Conservation (phyloP, 345 rosid genomes). For the Tarenaya hassleriana region DNA sequence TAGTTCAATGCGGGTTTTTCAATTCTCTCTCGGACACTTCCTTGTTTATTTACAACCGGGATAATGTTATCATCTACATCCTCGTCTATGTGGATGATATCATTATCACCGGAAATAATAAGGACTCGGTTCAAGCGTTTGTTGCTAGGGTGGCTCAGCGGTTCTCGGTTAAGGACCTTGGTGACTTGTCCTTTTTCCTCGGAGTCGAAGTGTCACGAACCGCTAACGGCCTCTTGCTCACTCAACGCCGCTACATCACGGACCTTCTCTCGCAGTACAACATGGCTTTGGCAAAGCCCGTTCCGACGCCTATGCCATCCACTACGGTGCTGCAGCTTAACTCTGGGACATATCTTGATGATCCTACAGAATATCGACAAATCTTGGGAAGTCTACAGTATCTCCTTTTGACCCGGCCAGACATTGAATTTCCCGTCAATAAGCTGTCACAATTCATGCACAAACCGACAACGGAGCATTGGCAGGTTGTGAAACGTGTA, state of each 20-base stretch:
- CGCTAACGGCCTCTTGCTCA: neutral
- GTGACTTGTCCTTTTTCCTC: neutral
- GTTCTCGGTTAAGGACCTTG: neutral
- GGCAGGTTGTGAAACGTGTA: no score
- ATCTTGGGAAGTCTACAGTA: no score
- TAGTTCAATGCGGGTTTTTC: neutral
- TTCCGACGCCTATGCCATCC: no score
- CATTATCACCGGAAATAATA: neutral
- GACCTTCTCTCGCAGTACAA: neutral
- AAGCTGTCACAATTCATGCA: no score
- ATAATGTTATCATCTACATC: neutral
- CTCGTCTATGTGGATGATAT: no score
- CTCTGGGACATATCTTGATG: no score
- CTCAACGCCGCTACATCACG: neutral
- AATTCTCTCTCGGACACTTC: neutral
- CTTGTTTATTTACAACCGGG: neutral
- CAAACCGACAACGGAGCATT: no score
- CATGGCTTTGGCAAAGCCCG: no score
- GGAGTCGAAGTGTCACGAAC: neutral
- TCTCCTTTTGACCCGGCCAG: no score
- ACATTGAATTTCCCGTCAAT: no score
- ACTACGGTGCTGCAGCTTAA: no score
- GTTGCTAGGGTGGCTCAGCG: neutral
- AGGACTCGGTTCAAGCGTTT: neutral
- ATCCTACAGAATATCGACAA: no score